phyloP scores from a whole-genome alignment of 257 asterid species.

The Penstemon barbatus region DNA sequence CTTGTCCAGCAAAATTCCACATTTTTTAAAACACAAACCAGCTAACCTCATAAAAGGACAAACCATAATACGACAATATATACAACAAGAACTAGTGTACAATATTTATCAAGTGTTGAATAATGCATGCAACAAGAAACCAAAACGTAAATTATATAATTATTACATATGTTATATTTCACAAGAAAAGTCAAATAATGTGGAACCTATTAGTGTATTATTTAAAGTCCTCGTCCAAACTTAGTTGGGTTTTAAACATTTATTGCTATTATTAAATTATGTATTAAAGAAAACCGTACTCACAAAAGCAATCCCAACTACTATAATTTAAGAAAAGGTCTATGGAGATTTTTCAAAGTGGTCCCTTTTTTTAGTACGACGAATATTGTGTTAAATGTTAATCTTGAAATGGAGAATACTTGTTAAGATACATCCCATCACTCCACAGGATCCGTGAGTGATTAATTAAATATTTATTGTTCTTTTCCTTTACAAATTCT shows the following conservation, averaged over 20 bases:
- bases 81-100: slow-evolving; percentile 13
- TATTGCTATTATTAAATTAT: slow-evolving; percentile 34
- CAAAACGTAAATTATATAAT: slow-evolving; percentile 16
- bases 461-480: too few species aligned
- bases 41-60: slow-evolving; percentile 45
- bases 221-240: slow-evolving; percentile 43
- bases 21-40: slow-evolving; percentile 27
- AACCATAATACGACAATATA: slow-evolving; percentile 36
- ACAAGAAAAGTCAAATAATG: slow-evolving; percentile 33
- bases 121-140: neutral
- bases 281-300: neutral
- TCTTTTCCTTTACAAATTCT: neutral
- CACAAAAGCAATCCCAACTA: slow-evolving; percentile 41
- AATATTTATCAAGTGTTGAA: neutral
- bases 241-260: slow-evolving; percentile 54
- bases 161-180: slow-evolving; percentile 11
- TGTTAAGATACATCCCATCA: too few species aligned
- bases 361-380: slow-evolving; percentile 18
- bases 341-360: slow-evolving; percentile 32
- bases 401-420: too few species aligned
- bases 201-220: slow-evolving; percentile 26
- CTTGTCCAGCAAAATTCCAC: slow-evolving; percentile 30
- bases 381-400: too few species aligned
- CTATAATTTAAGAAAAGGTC: slow-evolving; percentile 25
- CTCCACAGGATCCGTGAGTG: too few species aligned